Percentiles rank a stretch among this genome's conserved stretches.
Evolutionary conservation across 495 filamentous ascomycete genomes (phyloP).

Genomic region (Neurospora sp.): DNA sequence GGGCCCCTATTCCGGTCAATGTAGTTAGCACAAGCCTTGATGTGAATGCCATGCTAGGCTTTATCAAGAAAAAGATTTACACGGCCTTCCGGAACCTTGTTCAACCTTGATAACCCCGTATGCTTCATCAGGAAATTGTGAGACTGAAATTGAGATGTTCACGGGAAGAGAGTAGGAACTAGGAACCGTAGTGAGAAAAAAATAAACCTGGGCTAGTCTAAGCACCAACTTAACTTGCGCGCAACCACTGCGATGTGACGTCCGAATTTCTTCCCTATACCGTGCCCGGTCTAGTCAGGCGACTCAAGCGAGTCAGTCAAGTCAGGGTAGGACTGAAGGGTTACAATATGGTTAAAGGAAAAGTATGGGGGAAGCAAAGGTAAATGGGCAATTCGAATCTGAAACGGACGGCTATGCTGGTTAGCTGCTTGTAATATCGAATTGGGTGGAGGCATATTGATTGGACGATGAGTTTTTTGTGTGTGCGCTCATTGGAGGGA

Average conservation of each 20-base stretch:
- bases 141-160: not conserved
- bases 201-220: not conserved
- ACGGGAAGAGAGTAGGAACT: not conserved
- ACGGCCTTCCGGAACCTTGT: not conserved
- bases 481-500: not conserved
- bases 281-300: not conserved
- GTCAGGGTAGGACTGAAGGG: not conserved
- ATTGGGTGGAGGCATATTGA: not conserved
- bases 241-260: not conserved
- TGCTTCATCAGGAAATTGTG: not conserved
- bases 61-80: not conserved
- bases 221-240: not conserved
- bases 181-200: not conserved
- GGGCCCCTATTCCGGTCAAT: not conserved
- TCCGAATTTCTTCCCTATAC: not conserved
- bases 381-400: not conserved
- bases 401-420: not conserved
- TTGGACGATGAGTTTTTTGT: not conserved
- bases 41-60: not conserved
- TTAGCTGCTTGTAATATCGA: not conserved
- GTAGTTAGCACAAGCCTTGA: not conserved
- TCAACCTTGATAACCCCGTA: not conserved
- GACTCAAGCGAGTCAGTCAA: not conserved
- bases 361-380: not conserved
- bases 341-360: not conserved